Conservation (phyloP, 352 stramenopile genomes). For the Phytophthora tubulina region DNA sequence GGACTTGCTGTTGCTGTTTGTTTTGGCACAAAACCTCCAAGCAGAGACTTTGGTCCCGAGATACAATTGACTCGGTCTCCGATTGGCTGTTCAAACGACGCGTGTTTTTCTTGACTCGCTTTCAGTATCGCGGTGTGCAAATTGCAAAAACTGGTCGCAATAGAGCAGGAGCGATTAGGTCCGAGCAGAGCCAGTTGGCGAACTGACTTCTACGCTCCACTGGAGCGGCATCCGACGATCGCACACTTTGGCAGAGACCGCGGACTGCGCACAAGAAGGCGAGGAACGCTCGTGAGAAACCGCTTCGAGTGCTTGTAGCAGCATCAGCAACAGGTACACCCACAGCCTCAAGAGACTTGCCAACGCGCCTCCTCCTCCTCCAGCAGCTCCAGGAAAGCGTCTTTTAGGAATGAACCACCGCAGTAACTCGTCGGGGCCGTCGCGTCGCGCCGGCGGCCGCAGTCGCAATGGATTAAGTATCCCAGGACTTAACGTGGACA, state of each 20-base stretch:
- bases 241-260: conserved; percentile 51
- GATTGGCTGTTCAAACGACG: conserved; percentile 12
- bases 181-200: conserved; percentile 32
- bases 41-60: conserved; percentile 15
- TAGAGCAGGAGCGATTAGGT: conserved; percentile 40
- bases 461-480: conserved; percentile 41
- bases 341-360: conserved; percentile 19
- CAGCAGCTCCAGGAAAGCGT: conserved; percentile 4
- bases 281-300: conserved; percentile 35
- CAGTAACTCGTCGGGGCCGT: conserved; percentile 30
- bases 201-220: conserved; percentile 39
- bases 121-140: conserved; percentile 15
- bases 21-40: conserved; percentile 18
- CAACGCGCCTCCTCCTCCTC: conserved; percentile 17
- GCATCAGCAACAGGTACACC: conserved; percentile 11
- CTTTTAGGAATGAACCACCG: conserved; percentile 47
- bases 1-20: conserved; percentile 6
- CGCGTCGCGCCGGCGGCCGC: conserved; percentile 19
- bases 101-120: conserved; percentile 5
- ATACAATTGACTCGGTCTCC: conserved; percentile 4
- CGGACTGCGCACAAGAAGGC: conserved; percentile 43
- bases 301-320: conserved; percentile 22
- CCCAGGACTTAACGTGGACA: conserved; percentile 75
- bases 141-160: conserved; percentile 20
- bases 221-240: conserved; percentile 35